Conservation (phyloP, 306 rosid species). For the Pyrus communis region DNA sequence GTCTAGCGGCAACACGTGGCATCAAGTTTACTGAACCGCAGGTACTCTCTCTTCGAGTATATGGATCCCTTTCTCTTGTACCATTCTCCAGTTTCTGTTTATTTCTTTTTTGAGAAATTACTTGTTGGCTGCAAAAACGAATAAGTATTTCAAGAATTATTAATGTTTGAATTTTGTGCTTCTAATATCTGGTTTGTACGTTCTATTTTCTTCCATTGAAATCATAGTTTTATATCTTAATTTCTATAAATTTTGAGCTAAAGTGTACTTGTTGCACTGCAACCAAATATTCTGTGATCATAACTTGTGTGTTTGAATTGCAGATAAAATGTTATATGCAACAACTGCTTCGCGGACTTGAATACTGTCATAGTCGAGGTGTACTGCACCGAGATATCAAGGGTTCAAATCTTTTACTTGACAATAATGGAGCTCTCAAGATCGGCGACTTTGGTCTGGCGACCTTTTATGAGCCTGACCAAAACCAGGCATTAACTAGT, state of each 20-base stretch:
- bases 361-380: conserved; percentile 78
- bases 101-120: too few relatives aligned
- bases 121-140: too few relatives aligned
- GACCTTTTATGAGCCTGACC: conserved; percentile 47
- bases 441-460: conserved; percentile 94
- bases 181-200: too few relatives aligned
- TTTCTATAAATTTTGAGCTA: background rate
- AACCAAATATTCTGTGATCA: background rate
- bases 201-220: too few relatives aligned
- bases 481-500: conserved; percentile 70
- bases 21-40: conserved; percentile 69
- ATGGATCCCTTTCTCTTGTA: too few relatives aligned
- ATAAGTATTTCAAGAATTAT: too few relatives aligned
- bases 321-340: conserved; percentile 81
- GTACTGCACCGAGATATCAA: conserved; percentile 89
- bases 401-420: conserved; percentile 82
- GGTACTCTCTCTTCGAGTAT: conserved; percentile 26
- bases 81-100: too few relatives aligned
- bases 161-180: too few relatives aligned
- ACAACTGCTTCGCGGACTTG: conserved; percentile 73
- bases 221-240: too few relatives aligned
- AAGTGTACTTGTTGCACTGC: background rate
- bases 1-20: conserved; percentile 50
- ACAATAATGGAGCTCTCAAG: conserved; percentile 71
- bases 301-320: conserved; percentile 14